phyloP scores from a whole-genome alignment of 2,329 filamentous ascomycete species.

The Venturia nashicola region DNA sequence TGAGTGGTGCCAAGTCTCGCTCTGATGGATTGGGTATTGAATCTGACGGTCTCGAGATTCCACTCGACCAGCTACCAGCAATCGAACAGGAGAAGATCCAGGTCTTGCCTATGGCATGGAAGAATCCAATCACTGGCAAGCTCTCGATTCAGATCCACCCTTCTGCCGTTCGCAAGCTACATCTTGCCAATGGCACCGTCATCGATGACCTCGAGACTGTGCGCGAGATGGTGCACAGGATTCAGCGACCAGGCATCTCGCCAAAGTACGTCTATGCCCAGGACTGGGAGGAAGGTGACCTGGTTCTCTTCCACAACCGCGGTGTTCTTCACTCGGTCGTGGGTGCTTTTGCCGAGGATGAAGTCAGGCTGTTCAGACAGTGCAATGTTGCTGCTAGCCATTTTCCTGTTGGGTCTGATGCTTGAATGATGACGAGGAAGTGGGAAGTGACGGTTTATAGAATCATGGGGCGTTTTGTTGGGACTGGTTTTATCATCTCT shows the following conservation, averaged over 20 bases:
- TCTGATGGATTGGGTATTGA: slow-evolving; percentile 60
- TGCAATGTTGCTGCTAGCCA: slow-evolving; percentile 64
- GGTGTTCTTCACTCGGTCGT: slow-evolving; percentile 65
- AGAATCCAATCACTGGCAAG: slow-evolving; percentile 57
- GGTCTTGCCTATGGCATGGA: slow-evolving; percentile 65
- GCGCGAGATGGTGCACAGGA: slow-evolving; percentile 54
- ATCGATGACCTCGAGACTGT: slow-evolving; percentile 57
- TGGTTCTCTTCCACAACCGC: slow-evolving; percentile 69
- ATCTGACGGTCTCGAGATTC: slow-evolving; percentile 52
- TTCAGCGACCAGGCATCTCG: slow-evolving; percentile 62
- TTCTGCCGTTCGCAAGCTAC: slow-evolving; percentile 56
- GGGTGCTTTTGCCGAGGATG: slow-evolving; percentile 59
- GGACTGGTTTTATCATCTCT: no score
- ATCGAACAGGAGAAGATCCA: slow-evolving; percentile 57
- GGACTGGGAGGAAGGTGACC: slow-evolving; percentile 65
- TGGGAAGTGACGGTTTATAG: no score
- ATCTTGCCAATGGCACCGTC: slow-evolving; percentile 52
- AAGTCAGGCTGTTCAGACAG: slow-evolving; percentile 64
- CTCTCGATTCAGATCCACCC: slow-evolving; percentile 65
- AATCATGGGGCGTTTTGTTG: no score
- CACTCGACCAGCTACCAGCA: slow-evolving; percentile 46
- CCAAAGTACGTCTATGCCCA: slow-evolving; percentile 58
- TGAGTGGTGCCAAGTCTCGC: slow-evolving; percentile 54
- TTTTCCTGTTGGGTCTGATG: slow-evolving; percentile 26
- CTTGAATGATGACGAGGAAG: no score